Conservation (phyloP, 1,139 yeast species). For the Magnusiomyces tetraspermus region DNA sequence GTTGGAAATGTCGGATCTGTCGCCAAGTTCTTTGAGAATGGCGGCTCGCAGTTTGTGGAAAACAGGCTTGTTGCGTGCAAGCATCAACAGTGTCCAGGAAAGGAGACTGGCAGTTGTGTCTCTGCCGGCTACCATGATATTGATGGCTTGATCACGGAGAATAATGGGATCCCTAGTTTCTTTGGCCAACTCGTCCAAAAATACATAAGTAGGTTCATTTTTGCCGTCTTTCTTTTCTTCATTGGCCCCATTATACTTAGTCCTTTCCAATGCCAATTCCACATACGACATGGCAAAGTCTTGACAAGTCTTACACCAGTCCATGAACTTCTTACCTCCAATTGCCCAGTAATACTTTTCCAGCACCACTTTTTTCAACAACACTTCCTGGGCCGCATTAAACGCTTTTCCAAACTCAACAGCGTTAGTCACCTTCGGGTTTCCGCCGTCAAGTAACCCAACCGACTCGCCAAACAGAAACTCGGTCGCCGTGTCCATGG, state of each 20-base stretch:
- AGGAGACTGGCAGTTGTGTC: conserved; percentile 46
- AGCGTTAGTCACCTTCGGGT: conserved; percentile 16
- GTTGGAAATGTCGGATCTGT: conserved; percentile 10
- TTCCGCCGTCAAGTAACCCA: conserved; percentile 33
- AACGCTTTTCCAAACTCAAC: conserved; percentile 38
- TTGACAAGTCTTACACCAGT: conserved; percentile 22
- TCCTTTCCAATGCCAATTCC: conserved; percentile 21
- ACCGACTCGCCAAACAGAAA: conserved; percentile 50
- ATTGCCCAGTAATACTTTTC: conserved; percentile 35
- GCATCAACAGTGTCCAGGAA: conserved; percentile 38
- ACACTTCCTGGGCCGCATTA: conserved; percentile 35
- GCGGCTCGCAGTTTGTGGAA: conserved; percentile 35
- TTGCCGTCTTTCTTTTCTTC: conserved; percentile 5
- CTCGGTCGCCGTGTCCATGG: conserved; percentile 52
- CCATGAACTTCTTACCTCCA: conserved; percentile 32
- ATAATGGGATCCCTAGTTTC: conserved; percentile 40
- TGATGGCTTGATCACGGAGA: conserved; percentile 42
- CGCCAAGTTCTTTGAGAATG: conserved; percentile 20
- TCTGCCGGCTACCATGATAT: conserved; percentile 44
- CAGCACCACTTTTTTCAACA: conserved; percentile 35
- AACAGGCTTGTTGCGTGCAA: conserved; percentile 37
- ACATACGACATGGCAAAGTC: conserved; percentile 31
- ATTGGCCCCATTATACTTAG: conserved; percentile 22
- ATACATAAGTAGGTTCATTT: conserved; percentile 28
- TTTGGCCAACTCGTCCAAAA: conserved; percentile 42